Evolutionary conservation across 2,329 filamentous ascomycete species (phyloP).

Genomic region (Samsoniella hepiali): DNA sequence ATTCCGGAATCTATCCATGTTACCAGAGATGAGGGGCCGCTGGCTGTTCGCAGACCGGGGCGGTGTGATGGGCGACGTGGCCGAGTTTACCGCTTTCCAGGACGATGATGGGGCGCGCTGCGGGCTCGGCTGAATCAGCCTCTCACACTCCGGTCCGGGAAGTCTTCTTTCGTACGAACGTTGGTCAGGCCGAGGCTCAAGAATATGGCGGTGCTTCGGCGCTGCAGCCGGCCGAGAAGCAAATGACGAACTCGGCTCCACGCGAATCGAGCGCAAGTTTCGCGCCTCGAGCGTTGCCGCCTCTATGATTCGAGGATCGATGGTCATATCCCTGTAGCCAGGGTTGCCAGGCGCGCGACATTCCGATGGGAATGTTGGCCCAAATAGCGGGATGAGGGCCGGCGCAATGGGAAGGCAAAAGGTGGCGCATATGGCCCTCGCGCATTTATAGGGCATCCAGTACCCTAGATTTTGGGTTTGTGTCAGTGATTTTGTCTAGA

Average conservation of each 20-base stretch:
- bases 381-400: constrained; percentile 87
- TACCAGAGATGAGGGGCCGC: constrained; percentile 9
- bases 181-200: constrained; percentile 11
- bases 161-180: constrained; percentile 6
- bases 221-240: constrained; percentile 20
- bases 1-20: constrained; percentile 16
- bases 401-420: constrained; percentile 85
- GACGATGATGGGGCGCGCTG: constrained; percentile 7
- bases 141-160: not conserved
- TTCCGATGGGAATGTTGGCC: constrained; percentile 69
- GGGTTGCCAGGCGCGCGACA: constrained; percentile 65
- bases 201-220: not conserved
- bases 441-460: constrained; percentile 91
- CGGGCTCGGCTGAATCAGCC: constrained; percentile 9
- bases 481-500: not conserved
- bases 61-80: constrained; percentile 21
- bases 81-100: constrained; percentile 19
- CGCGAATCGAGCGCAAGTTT: not conserved
- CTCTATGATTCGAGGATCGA: constrained; percentile 54
- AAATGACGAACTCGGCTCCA: not conserved
- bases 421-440: constrained; percentile 80
- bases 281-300: constrained; percentile 39
- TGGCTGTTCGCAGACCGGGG: constrained; percentile 8
- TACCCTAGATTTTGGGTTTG: constrained; percentile 59
- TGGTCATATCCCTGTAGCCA: constrained; percentile 65